Conservation (phyloP, 2,329 filamentous ascomycete genomes). For the Aciculosporium take region DNA sequence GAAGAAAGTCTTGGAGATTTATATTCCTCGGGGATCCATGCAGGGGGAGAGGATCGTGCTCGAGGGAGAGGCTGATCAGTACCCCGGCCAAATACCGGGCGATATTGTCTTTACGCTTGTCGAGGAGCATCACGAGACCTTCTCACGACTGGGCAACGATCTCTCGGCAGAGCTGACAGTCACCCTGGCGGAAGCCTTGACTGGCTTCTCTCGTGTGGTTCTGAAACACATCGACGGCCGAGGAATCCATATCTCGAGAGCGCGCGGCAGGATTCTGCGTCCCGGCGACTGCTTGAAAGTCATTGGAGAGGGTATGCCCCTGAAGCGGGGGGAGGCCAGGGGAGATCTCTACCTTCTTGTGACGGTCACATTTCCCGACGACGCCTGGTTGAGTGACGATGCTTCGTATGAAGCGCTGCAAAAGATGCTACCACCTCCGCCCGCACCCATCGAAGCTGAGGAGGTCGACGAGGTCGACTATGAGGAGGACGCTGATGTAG, state of each 20-base stretch:
- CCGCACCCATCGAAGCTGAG: slow-evolving; percentile 49
- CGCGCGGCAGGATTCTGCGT: slow-evolving; percentile 66
- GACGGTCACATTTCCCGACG: slow-evolving; percentile 76
- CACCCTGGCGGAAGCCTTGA: slow-evolving; percentile 69
- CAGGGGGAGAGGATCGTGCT: slow-evolving; percentile 83
- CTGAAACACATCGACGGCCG: slow-evolving; percentile 86
- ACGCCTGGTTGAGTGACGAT: slow-evolving; percentile 68
- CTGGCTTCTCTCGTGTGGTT: slow-evolving; percentile 80
- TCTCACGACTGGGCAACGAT: slow-evolving; percentile 72
- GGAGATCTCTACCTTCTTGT: slow-evolving; percentile 82
- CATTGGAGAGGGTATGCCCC: slow-evolving; percentile 82
- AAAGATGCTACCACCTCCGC: slow-evolving; percentile 58
- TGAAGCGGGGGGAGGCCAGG: slow-evolving; percentile 68
- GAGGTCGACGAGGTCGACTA: slow-evolving; percentile 79
- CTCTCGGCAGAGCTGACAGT: slow-evolving; percentile 70
- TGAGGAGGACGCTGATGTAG: slow-evolving; percentile 68
- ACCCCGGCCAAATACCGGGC: slow-evolving; percentile 75
- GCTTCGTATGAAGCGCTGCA: slow-evolving; percentile 54
- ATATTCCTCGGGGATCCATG: slow-evolving; percentile 77
- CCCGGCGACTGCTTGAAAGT: slow-evolving; percentile 80
- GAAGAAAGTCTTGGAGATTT: slow-evolving; percentile 90
- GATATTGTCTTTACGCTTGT: slow-evolving; percentile 84
- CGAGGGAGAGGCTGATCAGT: slow-evolving; percentile 86
- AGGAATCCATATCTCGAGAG: slow-evolving; percentile 68
- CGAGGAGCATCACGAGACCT: slow-evolving; percentile 68